Evolutionary conservation across 139 green algal species (phyloP), one percentile per base, ranked within the genome.

Genomic region (Coelastrella sp.): DNA sequence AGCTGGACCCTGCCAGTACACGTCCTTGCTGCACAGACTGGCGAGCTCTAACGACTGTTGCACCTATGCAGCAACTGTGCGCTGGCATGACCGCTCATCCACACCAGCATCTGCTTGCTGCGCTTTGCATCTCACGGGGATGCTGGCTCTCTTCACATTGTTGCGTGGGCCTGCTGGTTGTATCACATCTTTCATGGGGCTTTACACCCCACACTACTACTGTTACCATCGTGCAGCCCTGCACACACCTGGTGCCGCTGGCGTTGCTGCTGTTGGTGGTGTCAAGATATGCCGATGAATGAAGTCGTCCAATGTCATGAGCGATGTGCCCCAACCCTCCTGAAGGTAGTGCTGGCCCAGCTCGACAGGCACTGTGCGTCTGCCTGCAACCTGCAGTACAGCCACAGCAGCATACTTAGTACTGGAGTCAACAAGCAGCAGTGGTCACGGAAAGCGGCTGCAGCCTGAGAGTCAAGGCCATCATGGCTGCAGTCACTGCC

Each of bases 361-460:
- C 94, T 99, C 97, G 11, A 99, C 95, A 5, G 97, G 97, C 57
- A 99, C 96, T 0, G 97, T 99, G 47, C 97, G 93, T 10, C 68
- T 73, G 0, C 97, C 98, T 6, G 96, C 95, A 66, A 96, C 94
- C n/a, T 85, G 85, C 17, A 57, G 22, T 57, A 14, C 22, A 13
- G 23, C 3, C 8, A 57, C 11, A 58, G 3, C 73, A 80, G 14
- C 74, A 80, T 57, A 47, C 32, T 47, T 80, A 19, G 32, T 47
- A 47, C 32, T 77, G 71, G 5, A 7, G 17, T 54, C 71, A 77
- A 77, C 4, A 77, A n/a, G 14, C 71, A 47, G 71, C 7, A 77
- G 71, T 16, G 7, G 20, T 10, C 7, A n/a, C 71, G 10, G 71
- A 16, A 20, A 14, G 11, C 11, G 64, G 4, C 11, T 71, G 64